A percentile compares a stretch with the other conserved stretches of the same genome.
These are phyloP conservation scores for Exophiala sideris DNA, from an alignment of 2,329 filamentous ascomycete genomes.

Conservation along the genomic window DNA sequence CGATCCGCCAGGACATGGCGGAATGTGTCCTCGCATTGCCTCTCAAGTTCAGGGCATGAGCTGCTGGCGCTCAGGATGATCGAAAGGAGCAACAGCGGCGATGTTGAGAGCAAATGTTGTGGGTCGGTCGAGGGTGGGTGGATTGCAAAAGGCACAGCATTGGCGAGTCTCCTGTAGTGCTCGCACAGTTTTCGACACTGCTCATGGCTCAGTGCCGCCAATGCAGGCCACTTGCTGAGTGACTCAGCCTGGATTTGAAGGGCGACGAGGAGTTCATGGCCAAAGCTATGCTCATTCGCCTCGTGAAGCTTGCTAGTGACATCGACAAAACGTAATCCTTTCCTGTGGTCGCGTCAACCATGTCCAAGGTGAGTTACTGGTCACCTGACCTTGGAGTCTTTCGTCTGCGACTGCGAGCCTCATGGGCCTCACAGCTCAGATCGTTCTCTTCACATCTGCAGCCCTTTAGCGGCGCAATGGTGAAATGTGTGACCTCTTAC, in stretches of 20 bases:
- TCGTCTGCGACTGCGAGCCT: not conserved
- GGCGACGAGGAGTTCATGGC: too few relatives aligned
- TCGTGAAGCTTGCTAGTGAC: too few relatives aligned
- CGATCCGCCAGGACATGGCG: conserved; percentile 34
- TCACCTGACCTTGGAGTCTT: not conserved
- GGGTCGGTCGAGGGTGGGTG: not conserved
- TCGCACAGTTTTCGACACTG: conserved; percentile 1
- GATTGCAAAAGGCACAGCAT: conserved; percentile 11
- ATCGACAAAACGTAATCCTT: not conserved
- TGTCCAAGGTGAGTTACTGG: not conserved
- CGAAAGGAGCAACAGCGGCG: conserved; percentile 10
- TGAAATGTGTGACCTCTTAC: not conserved
- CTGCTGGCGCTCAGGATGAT: conserved; percentile 16
- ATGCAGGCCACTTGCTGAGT: conserved; percentile 2
- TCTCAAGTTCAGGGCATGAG: conserved; percentile 2
- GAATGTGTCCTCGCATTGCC: conserved; percentile 12
- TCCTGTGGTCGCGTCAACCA: not conserved
- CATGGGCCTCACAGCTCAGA: conserved; percentile 11
- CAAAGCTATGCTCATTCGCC: too few relatives aligned
- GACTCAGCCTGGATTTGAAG: not conserved
- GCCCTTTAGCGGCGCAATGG: not conserved
- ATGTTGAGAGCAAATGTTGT: not conserved
- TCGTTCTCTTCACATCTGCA: conserved; percentile 9
- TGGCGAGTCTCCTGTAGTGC: conserved; percentile 3
- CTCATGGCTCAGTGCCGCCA: not conserved